phyloP scores from a whole-genome alignment of 345 rosid species.

The Murraya koenigii region DNA sequence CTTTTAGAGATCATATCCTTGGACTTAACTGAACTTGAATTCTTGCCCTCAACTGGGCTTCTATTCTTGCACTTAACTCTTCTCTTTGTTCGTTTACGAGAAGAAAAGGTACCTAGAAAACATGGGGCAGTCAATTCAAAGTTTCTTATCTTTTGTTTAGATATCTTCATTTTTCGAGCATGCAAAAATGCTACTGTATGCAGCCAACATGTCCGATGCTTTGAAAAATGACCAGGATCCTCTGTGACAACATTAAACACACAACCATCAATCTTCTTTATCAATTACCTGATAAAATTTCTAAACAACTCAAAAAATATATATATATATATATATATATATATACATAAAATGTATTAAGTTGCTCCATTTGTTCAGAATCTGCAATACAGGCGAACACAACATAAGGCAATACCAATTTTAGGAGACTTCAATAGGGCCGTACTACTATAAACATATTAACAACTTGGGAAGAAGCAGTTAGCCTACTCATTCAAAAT shows the following conservation, averaged over 20 bases:
- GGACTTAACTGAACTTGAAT: conserved; percentile 24
- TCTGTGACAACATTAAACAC: conserved; percentile 29
- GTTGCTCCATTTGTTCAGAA: not conserved
- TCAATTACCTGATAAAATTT: not conserved
- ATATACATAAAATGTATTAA: not conserved
- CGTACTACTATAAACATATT: not conserved
- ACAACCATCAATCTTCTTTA: not conserved
- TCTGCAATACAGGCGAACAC: not conserved
- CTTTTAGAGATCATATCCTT: conserved; percentile 28
- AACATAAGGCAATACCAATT: not conserved
- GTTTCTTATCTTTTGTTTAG: conserved; percentile 14
- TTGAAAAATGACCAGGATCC: conserved; percentile 16
- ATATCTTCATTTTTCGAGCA: conserved; percentile 26
- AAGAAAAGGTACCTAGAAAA: conserved; percentile 37
- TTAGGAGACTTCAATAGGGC: not conserved
- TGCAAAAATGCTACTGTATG: conserved; percentile 31
- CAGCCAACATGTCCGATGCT: conserved; percentile 74
- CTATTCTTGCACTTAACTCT: conserved; percentile 29
- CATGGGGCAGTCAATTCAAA: conserved; percentile 37
- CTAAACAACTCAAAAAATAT: not conserved
- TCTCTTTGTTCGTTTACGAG: conserved; percentile 43
- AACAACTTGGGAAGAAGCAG: not conserved
- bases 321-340: no score
- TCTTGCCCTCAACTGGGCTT: conserved; percentile 28
- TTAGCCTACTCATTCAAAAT: not conserved